These are phyloP conservation scores for Aegle marmelos DNA, from an alignment of 345 rosid genomes.

Conservation along the genomic window DNA sequence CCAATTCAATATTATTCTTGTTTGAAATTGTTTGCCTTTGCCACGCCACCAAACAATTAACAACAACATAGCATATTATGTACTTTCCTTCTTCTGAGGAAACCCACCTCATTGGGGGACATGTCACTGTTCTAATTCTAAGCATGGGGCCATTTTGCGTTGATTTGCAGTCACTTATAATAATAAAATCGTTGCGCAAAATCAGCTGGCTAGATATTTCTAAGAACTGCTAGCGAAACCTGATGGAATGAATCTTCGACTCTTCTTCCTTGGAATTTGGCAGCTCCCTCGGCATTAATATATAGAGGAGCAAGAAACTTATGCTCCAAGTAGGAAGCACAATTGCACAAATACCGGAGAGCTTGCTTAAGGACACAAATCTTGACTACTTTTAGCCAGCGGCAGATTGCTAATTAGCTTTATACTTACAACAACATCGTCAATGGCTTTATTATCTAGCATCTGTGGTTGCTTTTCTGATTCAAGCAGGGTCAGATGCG, in stretches of 20 bases:
- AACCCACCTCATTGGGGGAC: background rate
- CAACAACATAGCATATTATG: no score
- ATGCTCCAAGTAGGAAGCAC: background rate
- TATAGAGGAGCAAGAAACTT: background rate
- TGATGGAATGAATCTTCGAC: background rate
- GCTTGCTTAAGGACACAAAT: background rate
- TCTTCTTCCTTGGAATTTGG: background rate
- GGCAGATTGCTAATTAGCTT: background rate
- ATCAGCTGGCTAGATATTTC: constrained; percentile 1
- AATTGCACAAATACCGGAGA: background rate
- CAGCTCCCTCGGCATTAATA: background rate
- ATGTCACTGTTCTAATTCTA: background rate
- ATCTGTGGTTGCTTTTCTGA: constrained; percentile 21
- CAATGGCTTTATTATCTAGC: constrained; percentile 25
- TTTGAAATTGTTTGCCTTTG: background rate
- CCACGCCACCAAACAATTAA: background rate
- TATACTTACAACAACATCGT: background rate
- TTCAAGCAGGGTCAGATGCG: constrained; percentile 3
- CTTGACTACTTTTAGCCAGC: background rate
- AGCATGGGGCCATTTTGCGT: background rate
- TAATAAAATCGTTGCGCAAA: background rate
- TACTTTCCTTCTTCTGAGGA: background rate
- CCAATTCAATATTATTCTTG: background rate
- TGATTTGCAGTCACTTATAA: background rate
- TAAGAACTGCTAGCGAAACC: background rate